A percentile compares a stretch with the other conserved stretches of the same genome.
Conservation (phyloP, 2,329 filamentous ascomycete genomes). For the Huntiella bhutanensis region DNA sequence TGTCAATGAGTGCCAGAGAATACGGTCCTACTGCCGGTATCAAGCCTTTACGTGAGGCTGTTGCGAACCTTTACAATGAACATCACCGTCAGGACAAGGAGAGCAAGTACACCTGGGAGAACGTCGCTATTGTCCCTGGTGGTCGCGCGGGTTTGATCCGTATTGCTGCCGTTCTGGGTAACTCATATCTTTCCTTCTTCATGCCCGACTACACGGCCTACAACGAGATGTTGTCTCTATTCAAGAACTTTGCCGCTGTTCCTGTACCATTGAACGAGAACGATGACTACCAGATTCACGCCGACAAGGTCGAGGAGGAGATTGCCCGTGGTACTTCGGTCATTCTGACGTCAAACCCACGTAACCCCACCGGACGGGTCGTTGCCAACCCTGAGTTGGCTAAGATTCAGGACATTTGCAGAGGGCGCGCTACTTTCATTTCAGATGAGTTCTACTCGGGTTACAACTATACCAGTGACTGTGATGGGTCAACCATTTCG, state of each 20-base stretch:
- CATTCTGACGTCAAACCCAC: slow-evolving; percentile 84
- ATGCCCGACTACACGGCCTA: slow-evolving; percentile 93
- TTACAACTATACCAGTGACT: slow-evolving; percentile 88
- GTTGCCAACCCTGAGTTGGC: slow-evolving; percentile 69
- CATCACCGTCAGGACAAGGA: slow-evolving; percentile 75
- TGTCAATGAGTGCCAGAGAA: slow-evolving; percentile 62
- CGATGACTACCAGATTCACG: slow-evolving; percentile 84
- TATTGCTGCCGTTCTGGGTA: slow-evolving; percentile 84
- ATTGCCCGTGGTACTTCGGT: slow-evolving; percentile 73
- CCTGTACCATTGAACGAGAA: slow-evolving; percentile 68
- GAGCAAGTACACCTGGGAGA: slow-evolving; percentile 91
- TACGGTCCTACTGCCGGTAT: slow-evolving; percentile 92
- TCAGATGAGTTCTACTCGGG: slow-evolving; percentile 94
- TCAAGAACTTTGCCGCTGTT: slow-evolving; percentile 83
- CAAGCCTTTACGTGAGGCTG: slow-evolving; percentile 71
- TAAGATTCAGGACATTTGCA: slow-evolving; percentile 83
- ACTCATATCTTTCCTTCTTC: slow-evolving; percentile 84
- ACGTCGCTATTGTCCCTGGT: slow-evolving; percentile 88
- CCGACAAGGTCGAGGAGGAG: slow-evolving; percentile 81
- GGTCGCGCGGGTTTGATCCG: slow-evolving; percentile 83
- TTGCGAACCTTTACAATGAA: slow-evolving; percentile 82
- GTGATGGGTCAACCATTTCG: slow-evolving; percentile 75
- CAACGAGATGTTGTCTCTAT: slow-evolving; percentile 90
- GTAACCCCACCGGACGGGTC: slow-evolving; percentile 83
- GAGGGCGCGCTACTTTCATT: slow-evolving; percentile 76